These are phyloP conservation scores for Neoboletus magnificus DNA, from an alignment of 768 basidiomycete genomes.

Conservation along the genomic window DNA sequence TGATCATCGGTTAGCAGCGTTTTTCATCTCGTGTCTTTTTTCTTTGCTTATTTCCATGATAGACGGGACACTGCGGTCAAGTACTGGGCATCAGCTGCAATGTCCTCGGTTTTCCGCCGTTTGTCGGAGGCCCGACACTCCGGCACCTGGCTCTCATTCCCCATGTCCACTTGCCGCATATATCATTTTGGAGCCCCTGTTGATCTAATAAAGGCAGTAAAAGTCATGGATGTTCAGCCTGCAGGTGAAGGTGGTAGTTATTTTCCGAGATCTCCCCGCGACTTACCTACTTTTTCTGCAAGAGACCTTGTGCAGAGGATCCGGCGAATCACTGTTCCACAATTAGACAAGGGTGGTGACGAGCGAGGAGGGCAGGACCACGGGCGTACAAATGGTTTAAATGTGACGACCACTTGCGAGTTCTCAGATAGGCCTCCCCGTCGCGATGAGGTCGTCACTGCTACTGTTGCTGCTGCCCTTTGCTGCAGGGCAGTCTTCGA, in stretches of 20 bases:
- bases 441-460: not conserved
- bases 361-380: not conserved
- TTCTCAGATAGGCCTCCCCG: not conserved
- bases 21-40: not conserved
- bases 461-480: constrained; percentile 3
- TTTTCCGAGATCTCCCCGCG: not conserved
- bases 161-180: not conserved
- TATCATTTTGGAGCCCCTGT: not conserved
- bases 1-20: not conserved
- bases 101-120: not conserved
- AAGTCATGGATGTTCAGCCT: not conserved
- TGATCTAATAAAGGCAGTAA: not conserved
- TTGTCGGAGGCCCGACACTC: constrained; percentile 1
- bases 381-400: not conserved
- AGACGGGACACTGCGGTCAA: not conserved
- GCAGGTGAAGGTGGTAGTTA: not conserved
- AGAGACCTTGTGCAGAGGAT: not conserved
- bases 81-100: not conserved
- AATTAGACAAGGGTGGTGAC: not conserved
- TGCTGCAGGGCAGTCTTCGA: not conserved
- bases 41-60: not conserved
- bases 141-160: not conserved
- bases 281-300: not conserved
- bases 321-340: not conserved
- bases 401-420: not conserved